Conservation (phyloP, 306 rosid genomes). For the Hylodesmum podocarpum region DNA sequence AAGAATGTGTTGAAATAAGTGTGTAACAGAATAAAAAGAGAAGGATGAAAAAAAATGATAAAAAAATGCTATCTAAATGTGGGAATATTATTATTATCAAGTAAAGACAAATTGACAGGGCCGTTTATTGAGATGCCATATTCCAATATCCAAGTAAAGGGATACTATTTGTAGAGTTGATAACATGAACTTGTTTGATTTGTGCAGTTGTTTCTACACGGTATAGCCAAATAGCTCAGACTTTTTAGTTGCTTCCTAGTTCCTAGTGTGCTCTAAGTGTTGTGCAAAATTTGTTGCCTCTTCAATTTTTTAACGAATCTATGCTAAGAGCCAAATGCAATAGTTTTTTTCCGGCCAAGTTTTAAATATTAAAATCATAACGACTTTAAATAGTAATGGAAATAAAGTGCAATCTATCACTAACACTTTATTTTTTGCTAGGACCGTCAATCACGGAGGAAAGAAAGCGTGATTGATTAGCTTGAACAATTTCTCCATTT, state of each 20-base stretch:
- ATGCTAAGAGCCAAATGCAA: conserved; percentile 5
- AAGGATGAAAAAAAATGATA: neutral
- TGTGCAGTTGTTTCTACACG: neutral
- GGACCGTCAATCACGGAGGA: conserved; percentile 32
- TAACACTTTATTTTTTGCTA: neutral
- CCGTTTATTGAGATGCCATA: neutral
- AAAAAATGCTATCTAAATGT: neutral
- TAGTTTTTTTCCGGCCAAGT: neutral
- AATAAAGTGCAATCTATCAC: conserved; percentile 26
- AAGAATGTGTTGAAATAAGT: neutral
- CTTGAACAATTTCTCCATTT: neutral
- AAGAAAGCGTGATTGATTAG: neutral
- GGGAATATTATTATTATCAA: neutral
- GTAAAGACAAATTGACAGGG: neutral
- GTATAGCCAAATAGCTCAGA: neutral
- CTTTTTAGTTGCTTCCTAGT: neutral
- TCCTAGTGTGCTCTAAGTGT: neutral
- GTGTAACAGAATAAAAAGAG: neutral
- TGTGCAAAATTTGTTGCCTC: neutral
- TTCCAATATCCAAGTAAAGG: neutral
- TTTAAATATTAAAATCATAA: neutral
- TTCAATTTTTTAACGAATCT: neutral
- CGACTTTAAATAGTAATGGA: neutral
- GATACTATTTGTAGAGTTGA: neutral
- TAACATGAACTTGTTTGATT: conserved; percentile 7